Evolutionary conservation across 768 basidiomycete species (phyloP), one percentile per base, ranked within the genome.

Genomic region (Termitomyces sp.): DNA sequence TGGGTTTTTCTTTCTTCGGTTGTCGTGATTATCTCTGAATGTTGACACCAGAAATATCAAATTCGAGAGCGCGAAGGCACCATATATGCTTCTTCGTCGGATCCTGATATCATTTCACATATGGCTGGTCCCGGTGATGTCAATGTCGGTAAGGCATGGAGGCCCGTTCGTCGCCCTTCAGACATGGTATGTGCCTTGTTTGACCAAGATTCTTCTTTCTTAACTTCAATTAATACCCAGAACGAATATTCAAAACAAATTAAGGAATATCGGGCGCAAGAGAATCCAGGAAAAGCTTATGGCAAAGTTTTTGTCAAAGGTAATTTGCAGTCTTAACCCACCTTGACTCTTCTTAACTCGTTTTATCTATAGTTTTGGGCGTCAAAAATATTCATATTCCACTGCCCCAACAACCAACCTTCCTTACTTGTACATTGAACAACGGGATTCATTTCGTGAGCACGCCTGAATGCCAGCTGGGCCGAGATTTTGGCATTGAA

Each of bases 361-460:
- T 22, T 45, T 31, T n/a, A 7, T 15, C 22, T 67, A 23, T 65
- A 96, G 95, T 98, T 22, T 68, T 91, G 32, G 85, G 86, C 33
- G 78, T 94, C 54, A 88, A 82, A 61, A 81, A 79, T 44, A 75
- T 97, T 35, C 76, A 81, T 52, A 73, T 97, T 31, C 94, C 95
- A 0, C 60, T 98, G 29, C 95, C 94, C 0, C 72, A 74, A n/a
- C 78, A 91, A 58, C 71, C 81, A 0, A 94, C 94, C 0, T 78
- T 74, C 25, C 74, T 97, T 55, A 88, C 86, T 10, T 92, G 92
- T 68, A 93, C 92, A 0, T 77, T 98, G 57, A 97, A 98, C 70
- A 98, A 98, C 63, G 95, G 94, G 7, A 95, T 98, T 47, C 94
- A 97, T 69, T 94, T 89, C 59, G 95, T 98, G 33, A 91, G 90